Base-by-base conservation (phyloP, 441 rosid species). In the Macaranga tanarius region DNA sequence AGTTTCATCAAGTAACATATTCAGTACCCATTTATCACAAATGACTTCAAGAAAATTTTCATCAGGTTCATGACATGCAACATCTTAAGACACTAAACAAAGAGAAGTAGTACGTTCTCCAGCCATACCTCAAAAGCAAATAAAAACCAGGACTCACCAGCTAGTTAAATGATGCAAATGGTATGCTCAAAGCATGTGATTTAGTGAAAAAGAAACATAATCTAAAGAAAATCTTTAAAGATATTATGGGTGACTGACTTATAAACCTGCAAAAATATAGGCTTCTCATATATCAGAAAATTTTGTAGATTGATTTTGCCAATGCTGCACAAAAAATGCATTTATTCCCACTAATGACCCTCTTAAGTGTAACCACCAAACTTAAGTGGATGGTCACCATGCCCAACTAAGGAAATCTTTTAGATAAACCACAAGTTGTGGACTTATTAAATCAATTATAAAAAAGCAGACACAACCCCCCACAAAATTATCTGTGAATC, bases 401-500 rank as follows among this genome's bases (percentile, higher is more conserved):
- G 31, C 57, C 17, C 17, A 52, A 19, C 22, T 25, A 62, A 31
- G 0, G 13, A 50, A 51, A 50, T 57, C 34, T 10, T 56, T 47
- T 20, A 34, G 19, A 57, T 47, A 9, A 65, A 20, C 63, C 52
- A 73, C 4, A 50, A 56, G 20, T 23, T 42, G 9, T 25, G 20
- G 15, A 26, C 23, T 42, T 0, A 63, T 19, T 51, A 22, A 6
- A 28, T 72, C 31, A 16, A 38, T 40, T 61, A n/a, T n/a, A n/a
- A n/a, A n/a, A n/a, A n/a, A n/a, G n/a, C n/a, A n/a, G n/a, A n/a
- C n/a, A n/a, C n/a, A n/a, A n/a, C n/a, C n/a, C 11, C 38, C 9
- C 25, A 31, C 44, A 55, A 59, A 63, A 20, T 66, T n/a, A 66
- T 19, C 38, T 31, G 47, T 25, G 48, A 79, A 54, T 56, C 65